Evolutionary conservation across 2,329 filamentous ascomycete species (phyloP), one percentile per base, ranked within the genome.

Genomic region (Helotiales sp.): DNA sequence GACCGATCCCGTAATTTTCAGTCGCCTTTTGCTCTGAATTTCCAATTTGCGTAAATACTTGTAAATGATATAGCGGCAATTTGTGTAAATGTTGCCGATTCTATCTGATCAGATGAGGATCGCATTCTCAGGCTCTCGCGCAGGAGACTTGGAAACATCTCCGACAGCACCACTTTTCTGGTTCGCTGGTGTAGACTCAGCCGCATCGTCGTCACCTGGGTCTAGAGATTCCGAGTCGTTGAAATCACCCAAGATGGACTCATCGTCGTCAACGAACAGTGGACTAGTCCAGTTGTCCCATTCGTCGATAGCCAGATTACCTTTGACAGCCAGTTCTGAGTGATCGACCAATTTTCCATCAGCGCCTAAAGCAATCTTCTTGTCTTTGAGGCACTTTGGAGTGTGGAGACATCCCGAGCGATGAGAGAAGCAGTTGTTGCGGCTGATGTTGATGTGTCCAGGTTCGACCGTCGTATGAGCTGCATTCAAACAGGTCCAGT

Each of bases 401-500:
- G 57, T 45, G 54, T 76, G 74, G 1, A 47, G 43, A 59, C 74
- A 76, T n/a, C 72, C 73, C 3, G 58, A 58, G 2, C 67, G 45
- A 59, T 73, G 73, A 26, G 67, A 69, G 61, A 76, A 77, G 65
- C 76, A 77, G 22, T 65, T 70, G 20, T 77, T 77, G 10, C 76
- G 65, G 37, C 66, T 66, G 11, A 66, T 55, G 54, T 77, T 77
- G 26, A 71, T 63, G 20, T 4, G 58, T 17, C 71, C 71, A 2
- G 70, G 63, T 61, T 78, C 76, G 11, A 77, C 67, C 0, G 72
- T 75, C 0, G 72, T 68, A 40, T 78, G 77, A 15, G 45, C 34
- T 1, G 72, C 65, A 55, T 78, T 78, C 15, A 74, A 63, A 49
- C 77, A 78, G 3, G 70, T 75, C 75, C 76, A 78, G 40, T 78